Evolutionary conservation across 345 rosid genomes (phyloP).

Genomic region (Moricandia arvensis): DNA sequence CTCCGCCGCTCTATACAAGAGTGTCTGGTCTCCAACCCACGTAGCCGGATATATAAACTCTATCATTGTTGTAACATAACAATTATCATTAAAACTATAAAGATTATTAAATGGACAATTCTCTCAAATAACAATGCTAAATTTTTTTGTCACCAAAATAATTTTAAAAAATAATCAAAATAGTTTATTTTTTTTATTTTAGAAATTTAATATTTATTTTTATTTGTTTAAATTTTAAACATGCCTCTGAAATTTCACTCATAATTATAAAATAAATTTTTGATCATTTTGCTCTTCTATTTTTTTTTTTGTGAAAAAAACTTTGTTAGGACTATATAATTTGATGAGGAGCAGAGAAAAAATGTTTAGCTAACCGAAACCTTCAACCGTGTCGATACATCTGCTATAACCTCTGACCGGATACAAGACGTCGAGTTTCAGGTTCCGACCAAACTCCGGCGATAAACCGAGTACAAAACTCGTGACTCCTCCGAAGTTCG

Average conservation of each 20-base stretch:
- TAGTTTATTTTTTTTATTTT: too few species aligned
- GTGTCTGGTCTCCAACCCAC: constrained; percentile 84
- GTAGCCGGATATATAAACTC: constrained; percentile 72
- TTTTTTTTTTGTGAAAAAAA: too few species aligned
- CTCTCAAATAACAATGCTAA: too few species aligned
- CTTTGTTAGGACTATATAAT: too few species aligned
- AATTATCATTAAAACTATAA: not conserved
- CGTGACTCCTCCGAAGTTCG: constrained; percentile 75
- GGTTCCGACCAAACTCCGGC: constrained; percentile 58
- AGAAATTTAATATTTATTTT: too few species aligned
- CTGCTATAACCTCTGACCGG: constrained; percentile 74
- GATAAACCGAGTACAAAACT: constrained; percentile 74
- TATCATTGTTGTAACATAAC: constrained; percentile 20
- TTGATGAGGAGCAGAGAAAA: too few species aligned
- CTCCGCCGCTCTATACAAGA: constrained; percentile 72
- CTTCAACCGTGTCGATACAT: constrained; percentile 65
- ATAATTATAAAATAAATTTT: too few species aligned
- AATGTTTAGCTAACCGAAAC: constrained; percentile 56
- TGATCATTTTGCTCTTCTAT: too few species aligned
- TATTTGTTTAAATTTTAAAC: too few species aligned
- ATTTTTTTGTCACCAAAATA: too few species aligned
- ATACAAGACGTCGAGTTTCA: constrained; percentile 81
- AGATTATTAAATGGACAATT: not conserved
- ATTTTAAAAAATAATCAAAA: too few species aligned
- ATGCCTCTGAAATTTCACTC: too few species aligned